Evolutionary conservation across 2,329 filamentous ascomycete species (phyloP), one percentile per base, ranked within the genome.

Genomic region (Biscogniauxia marginata): DNA sequence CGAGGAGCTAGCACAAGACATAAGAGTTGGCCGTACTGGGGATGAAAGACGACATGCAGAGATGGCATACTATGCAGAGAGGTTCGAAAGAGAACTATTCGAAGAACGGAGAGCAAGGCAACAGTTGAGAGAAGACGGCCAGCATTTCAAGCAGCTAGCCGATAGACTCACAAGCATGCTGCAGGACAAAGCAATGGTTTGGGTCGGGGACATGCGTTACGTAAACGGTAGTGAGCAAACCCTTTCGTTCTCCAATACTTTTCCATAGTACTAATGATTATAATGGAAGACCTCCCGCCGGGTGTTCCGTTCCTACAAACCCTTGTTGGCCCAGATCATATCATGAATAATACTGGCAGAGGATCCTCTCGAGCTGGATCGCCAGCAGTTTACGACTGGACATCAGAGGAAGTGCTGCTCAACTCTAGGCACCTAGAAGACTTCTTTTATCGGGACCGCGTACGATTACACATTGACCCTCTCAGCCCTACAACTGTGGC

Each of bases 401-500:
- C 50, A 22, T 55, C 50, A 8, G 55, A 55, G 20, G 43, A 50
- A n/a, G 23, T 60, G 16, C n/a, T 56, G 20, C 19, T 55, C 3
- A 56, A 49, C 18, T 58, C 52, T 13, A 49, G 48, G 20, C 46
- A 60, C 25, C 22, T 58, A 11, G 55, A 60, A 52, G 58, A 55
- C 20, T 58, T 55, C 18, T 58, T 60, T 18, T 34, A 58, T 22
- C 43, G 58, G 49, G 55, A 55, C 46, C 39, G 58, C 21, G n/a
- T 60, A 21, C 23, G 58, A n/a, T 23, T 60, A 13, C 25, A 46
- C 18, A 49, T 43, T 9, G 49, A 55, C 16, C 46, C 23, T 16
- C 4, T 44, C 3, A 50, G 50, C 22, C 55, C 53, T 25, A 52
- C 13, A 19, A 18, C 46, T 11, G 39, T 53, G 1, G 43, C 47